A percentile compares a stretch with the other conserved stretches of the same genome.
Conservation (phyloP, 148 eudicot genomes). For the Vaccinium vitisidaea region DNA sequence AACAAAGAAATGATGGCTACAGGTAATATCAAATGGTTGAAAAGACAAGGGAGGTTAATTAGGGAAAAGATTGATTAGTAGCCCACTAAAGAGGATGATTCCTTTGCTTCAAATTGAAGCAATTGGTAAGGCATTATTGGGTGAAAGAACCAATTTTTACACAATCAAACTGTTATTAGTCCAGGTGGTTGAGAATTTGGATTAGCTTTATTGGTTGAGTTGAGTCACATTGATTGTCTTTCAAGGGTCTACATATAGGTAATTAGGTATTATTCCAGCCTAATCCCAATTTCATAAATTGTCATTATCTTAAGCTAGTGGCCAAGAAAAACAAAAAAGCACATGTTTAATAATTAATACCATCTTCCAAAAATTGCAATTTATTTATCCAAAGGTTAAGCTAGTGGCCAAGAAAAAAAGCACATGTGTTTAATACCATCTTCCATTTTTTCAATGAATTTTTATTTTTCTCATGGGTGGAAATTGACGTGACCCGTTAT, state of each 20-base stretch:
- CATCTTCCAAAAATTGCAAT: not conserved
- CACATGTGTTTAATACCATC: not conserved
- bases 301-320: not conserved
- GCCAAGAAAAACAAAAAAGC: not conserved
- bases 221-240: not conserved
- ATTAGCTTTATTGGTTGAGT: not conserved
- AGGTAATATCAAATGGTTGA: not conserved
- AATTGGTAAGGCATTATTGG: not conserved
- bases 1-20: not conserved
- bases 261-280: not conserved
- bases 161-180: slow-evolving; percentile 2
- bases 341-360: not conserved
- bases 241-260: not conserved
- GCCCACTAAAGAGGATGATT: not conserved
- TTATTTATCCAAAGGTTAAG: not conserved
- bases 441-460: not conserved
- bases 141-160: not conserved
- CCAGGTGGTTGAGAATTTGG: not conserved
- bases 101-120: slow-evolving; percentile 13
- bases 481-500: not conserved
- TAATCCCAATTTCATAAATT: not conserved
- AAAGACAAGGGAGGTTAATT: not conserved
- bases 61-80: slow-evolving; percentile 4
- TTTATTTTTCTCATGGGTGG: not conserved
- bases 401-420: not conserved